Evolutionary conservation across 225 moss, liverwort and hornwort genomes (phyloP).

Genomic region (Bryum argenteum): DNA sequence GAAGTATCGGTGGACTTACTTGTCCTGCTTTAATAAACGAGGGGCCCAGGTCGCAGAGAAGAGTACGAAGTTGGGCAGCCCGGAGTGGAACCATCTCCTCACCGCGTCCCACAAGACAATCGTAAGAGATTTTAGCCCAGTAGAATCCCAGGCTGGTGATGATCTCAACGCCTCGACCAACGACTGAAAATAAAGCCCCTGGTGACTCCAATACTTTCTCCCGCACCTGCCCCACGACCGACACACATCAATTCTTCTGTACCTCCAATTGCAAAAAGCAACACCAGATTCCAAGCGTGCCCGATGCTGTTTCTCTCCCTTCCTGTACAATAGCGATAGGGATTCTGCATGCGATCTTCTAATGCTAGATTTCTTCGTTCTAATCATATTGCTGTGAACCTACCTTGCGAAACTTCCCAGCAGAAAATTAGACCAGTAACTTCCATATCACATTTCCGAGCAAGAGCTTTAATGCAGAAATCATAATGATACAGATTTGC

Average conservation of each 20-base stretch:
- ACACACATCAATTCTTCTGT: constrained; percentile 11
- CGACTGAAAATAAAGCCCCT: constrained; percentile 60
- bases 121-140: constrained; percentile 88
- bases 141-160: constrained; percentile 75
- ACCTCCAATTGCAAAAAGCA: background rate
- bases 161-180: constrained; percentile 75
- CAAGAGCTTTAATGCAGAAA: too few relatives aligned
- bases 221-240: constrained; percentile 61
- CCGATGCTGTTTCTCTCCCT: background rate
- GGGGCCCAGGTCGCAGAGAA: constrained; percentile 87
- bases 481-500: too few relatives aligned
- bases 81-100: constrained; percentile 97
- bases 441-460: too few relatives aligned
- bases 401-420: too few relatives aligned
- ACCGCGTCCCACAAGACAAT: constrained; percentile 85
- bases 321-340: too few relatives aligned
- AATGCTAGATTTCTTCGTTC: too few relatives aligned
- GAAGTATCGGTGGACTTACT: constrained; percentile 36
- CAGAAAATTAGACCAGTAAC: too few relatives aligned
- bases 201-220: constrained; percentile 75
- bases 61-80: constrained; percentile 78
- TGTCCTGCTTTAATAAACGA: constrained; percentile 99
- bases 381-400: too few relatives aligned
- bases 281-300: background rate
- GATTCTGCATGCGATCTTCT: too few relatives aligned